These are phyloP conservation scores for Chlorociboria aeruginascens DNA, from an alignment of 495 filamentous ascomycete genomes.

Conservation along the genomic window DNA sequence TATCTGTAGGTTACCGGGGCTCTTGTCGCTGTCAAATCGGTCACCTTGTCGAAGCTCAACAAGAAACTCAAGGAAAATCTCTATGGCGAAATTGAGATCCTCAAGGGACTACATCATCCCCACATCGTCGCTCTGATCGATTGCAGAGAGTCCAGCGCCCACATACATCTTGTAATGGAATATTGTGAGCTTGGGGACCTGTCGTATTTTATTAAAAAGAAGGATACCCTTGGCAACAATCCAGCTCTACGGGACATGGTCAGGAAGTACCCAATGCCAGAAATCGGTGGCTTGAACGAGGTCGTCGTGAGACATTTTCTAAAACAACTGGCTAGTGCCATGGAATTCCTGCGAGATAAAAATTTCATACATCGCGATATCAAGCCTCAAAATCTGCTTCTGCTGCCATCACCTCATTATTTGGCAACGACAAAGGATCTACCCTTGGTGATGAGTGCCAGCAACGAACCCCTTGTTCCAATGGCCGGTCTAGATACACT, in stretches of 20 bases:
- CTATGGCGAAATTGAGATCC: slow-evolving; percentile 85
- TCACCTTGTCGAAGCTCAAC: slow-evolving; percentile 79
- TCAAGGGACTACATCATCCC: slow-evolving; percentile 83
- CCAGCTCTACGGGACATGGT: slow-evolving; percentile 74
- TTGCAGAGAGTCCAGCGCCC: slow-evolving; percentile 70
- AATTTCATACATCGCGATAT: slow-evolving; percentile 94
- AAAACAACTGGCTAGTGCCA: slow-evolving; percentile 86
- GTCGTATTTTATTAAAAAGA: slow-evolving; percentile 88
- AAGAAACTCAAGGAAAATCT: slow-evolving; percentile 95
- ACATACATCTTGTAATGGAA: slow-evolving; percentile 97
- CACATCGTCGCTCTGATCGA: slow-evolving; percentile 95
- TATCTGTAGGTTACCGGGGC: slow-evolving; percentile 41
- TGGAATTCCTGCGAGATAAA: slow-evolving; percentile 72
- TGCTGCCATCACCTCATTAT: slow-evolving; percentile 71
- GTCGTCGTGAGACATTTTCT: slow-evolving; percentile 90
- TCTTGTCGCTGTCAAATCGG: slow-evolving; percentile 89
- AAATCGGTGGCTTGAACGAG: slow-evolving; percentile 76
- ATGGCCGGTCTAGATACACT: slow-evolving; percentile 72
- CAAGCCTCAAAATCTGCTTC: slow-evolving; percentile 89
- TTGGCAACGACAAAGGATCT: slow-evolving; percentile 23
- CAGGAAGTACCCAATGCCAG: slow-evolving; percentile 75
- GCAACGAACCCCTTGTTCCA: slow-evolving; percentile 65
- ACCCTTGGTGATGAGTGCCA: slow-evolving; percentile 45
- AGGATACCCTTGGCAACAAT: slow-evolving; percentile 63
- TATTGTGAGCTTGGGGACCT: slow-evolving; percentile 92